A percentile compares a stretch with the other conserved stretches of the same genome.
phyloP scores from a whole-genome alignment of 495 filamentous ascomycete species.

The Tetracladium setigerum region DNA sequence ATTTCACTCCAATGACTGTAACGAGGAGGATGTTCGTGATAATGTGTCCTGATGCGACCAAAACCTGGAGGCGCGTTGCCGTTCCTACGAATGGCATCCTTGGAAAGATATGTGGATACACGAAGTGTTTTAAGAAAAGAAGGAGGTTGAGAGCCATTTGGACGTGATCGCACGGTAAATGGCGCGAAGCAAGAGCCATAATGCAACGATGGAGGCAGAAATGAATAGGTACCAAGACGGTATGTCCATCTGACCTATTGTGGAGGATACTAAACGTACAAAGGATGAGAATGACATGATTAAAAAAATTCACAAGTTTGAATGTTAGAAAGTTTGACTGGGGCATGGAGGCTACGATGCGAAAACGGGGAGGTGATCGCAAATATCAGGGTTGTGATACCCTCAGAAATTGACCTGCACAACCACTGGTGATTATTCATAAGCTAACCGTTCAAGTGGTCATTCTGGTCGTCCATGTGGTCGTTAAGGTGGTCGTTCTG shows the following conservation, averaged over 20 bases:
- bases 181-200: slow-evolving; percentile 6
- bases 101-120: slow-evolving; percentile 12
- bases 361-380: no score
- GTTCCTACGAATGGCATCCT: slow-evolving; percentile 14
- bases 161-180: slow-evolving; percentile 5
- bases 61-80: slow-evolving; percentile 7
- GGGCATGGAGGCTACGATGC: no score
- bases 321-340: background rate
- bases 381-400: background rate
- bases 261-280: background rate
- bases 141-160: background rate
- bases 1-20: slow-evolving; percentile 6
- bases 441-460: background rate
- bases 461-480: background rate
- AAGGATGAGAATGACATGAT: slow-evolving; percentile 9
- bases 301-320: background rate
- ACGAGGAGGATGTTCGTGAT: slow-evolving; percentile 13
- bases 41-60: slow-evolving; percentile 13
- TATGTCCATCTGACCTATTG: slow-evolving; percentile 1
- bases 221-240: slow-evolving; percentile 7
- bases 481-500: background rate
- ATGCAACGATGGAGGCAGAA: slow-evolving; percentile 7
- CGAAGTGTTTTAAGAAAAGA: slow-evolving; percentile 5
- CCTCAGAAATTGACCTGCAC: background rate
- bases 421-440: background rate